Evolutionary conservation across 345 rosid genomes (phyloP).

Genomic region (Populus pruinosa): DNA sequence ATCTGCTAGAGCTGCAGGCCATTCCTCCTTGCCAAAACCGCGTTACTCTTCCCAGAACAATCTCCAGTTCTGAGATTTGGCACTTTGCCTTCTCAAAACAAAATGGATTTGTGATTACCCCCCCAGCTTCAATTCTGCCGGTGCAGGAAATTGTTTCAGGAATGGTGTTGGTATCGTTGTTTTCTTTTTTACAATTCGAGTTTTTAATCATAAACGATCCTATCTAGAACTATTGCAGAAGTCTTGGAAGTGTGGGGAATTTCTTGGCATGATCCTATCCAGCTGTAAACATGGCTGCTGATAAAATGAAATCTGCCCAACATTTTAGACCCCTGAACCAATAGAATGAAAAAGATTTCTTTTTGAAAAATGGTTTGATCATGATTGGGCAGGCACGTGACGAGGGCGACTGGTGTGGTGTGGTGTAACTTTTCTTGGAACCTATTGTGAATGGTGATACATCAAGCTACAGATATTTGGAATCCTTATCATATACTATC

Average conservation of each 20-base stretch:
- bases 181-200: not conserved
- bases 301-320: not conserved
- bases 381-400: slow-evolving; percentile 7
- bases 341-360: not conserved
- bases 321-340: not conserved
- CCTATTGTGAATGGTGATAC: not conserved
- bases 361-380: not conserved
- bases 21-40: too few relatives aligned
- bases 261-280: not conserved
- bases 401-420: not conserved
- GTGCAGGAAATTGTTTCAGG: too few relatives aligned
- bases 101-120: too few relatives aligned
- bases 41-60: too few relatives aligned
- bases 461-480: slow-evolving; percentile 9
- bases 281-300: too few relatives aligned
- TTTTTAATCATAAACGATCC: too few relatives aligned
- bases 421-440: not conserved
- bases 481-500: slow-evolving; percentile 22
- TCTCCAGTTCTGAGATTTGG: too few relatives aligned
- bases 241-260: not conserved
- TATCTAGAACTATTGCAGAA: too few relatives aligned
- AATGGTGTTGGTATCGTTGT: not conserved
- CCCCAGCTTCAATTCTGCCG: too few relatives aligned
- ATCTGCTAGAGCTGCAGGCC: too few relatives aligned
- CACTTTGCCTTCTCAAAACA: too few relatives aligned